Evolutionary conservation across 1,284 basidiomycete species (phyloP), one percentile per base, ranked within the genome.

Genomic region (Cutaneotrichosporon dermatis): DNA sequence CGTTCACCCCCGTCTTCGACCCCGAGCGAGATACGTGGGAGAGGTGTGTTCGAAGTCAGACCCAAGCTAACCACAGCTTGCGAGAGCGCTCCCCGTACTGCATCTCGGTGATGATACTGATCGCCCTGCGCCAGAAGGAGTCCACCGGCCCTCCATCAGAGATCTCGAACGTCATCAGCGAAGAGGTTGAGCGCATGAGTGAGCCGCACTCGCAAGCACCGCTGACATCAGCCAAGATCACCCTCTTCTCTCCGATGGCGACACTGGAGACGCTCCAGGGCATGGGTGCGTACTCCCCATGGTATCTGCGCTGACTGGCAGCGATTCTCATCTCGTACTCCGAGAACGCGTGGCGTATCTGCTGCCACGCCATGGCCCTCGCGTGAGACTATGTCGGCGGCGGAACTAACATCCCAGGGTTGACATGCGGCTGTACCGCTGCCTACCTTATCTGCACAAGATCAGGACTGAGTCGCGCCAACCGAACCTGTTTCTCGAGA

Each of bases 361-460:
- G 70, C 54, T 64, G 62, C 41, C 70, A 70, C 41, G 69, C 68
- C 25, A 56, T 72, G 52, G 67, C 64, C 13, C 61, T 72, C 25
- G 70, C 69, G 56, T 53, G 33, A 34, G 42, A 9, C 11, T 6
- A n/a, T 12, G 13, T 63, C 12, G 59, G 9, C 13, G 16, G 4
- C 3, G 37, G 11, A n/a, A 7, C 39, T 51, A 16, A 51, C 50
- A 10, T 2, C 12, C 6, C 41, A 53, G 66, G 44, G 52, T 68
- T 40, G 70, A 72, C 53, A 68, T 72, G 66, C 63, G 66, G 9
- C 60, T 72, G 7, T 66, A 69, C 57, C 60, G 63, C 11, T 70
- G 70, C 59, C 52, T 72, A 36, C 65, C 65, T 6, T 64, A 63
- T 11, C 58, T 70, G 40, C 67, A 63, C 43, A 62, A 66, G 46